Base-by-base conservation (phyloP, 345 rosid species). In the Brassica cretica region DNA sequence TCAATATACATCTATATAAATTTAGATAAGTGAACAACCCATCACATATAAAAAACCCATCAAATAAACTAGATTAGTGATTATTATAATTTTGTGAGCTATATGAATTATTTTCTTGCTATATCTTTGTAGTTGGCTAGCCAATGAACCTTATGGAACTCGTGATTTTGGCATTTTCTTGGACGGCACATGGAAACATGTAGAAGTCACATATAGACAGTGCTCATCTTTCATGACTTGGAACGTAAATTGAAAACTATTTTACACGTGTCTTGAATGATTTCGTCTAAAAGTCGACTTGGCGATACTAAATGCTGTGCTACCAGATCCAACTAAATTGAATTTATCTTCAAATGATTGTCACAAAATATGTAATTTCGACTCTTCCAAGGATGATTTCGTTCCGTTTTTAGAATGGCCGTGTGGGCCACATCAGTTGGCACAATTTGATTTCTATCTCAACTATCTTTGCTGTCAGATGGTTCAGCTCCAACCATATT, bases 371-470 rank as follows among this genome's bases (percentile, higher is more conserved):
- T 0, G 6, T 27, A 14, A 30, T 18, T 15, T 18, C 64, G 32
- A 67, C 49, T 24, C 46, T 66, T 27, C n/a, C 1, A 66, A 59
- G 14, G 63, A 66, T 56, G 15, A 46, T 2, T 72, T 30, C 64
- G 69, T 78, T 60, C 49, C 59, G 70, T 5, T 21, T 62, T 25
- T 51, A 63, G 75, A 69, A 79, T 35, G 46, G 18, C 10, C 55
- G 29, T 24, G 70, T 49, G 74, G 78, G 67, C 78, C 78, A 74
- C 53, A 35, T 12, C 75, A 68, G 67, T 79, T 69, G 78, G 78
- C 75, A 63, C 66, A 29, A 16, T 39, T 55, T 70, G 74, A 24
- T 67, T 68, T 73, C 58, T 12, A 33, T 61, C 24, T 35, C 74
- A 62, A 73, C 65, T 64, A 78, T 46, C 33, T 59, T 67, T 72